phyloP scores from a whole-genome alignment of 139 green algal species.

The Closterium sp. region DNA sequence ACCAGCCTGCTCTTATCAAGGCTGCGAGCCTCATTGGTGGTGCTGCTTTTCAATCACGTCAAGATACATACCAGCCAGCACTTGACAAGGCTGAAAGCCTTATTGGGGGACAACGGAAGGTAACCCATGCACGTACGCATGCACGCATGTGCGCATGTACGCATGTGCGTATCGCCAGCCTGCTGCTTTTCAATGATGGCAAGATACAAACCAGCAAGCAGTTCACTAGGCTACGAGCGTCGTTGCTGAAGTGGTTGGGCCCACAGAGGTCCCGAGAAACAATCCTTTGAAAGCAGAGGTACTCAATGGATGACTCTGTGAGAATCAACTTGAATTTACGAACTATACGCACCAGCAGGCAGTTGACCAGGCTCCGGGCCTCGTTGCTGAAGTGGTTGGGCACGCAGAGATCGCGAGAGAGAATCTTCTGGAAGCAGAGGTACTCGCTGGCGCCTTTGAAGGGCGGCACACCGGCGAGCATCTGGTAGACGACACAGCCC shows the following conservation, averaged over 20 bases:
- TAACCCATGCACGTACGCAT: too few relatives aligned
- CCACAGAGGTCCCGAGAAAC: slow-evolving; percentile 14
- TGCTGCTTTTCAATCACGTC: too few relatives aligned
- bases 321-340: neutral
- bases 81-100: neutral
- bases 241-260: slow-evolving; percentile 31
- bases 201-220: slow-evolving; percentile 23
- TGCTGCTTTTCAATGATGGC: too few relatives aligned
- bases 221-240: slow-evolving; percentile 39
- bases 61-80: too few relatives aligned
- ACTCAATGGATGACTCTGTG: neutral
- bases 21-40: too few relatives aligned
- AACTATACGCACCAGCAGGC: slow-evolving; percentile 25
- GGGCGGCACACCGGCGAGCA: neutral
- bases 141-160: too few relatives aligned
- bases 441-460: too few relatives aligned
- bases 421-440: slow-evolving; percentile 54
- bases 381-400: slow-evolving; percentile 29
- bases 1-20: too few relatives aligned
- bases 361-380: slow-evolving; percentile 42
- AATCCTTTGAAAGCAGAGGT: slow-evolving; percentile 53
- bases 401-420: slow-evolving; percentile 27
- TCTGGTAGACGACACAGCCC: too few relatives aligned
- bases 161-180: too few relatives aligned
- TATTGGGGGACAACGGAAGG: too few relatives aligned